A percentile compares a stretch with the other conserved stretches of the same genome.
Conservation (phyloP, 2,329 filamentous ascomycete species). For the Akanthomyces dipterigenus region DNA sequence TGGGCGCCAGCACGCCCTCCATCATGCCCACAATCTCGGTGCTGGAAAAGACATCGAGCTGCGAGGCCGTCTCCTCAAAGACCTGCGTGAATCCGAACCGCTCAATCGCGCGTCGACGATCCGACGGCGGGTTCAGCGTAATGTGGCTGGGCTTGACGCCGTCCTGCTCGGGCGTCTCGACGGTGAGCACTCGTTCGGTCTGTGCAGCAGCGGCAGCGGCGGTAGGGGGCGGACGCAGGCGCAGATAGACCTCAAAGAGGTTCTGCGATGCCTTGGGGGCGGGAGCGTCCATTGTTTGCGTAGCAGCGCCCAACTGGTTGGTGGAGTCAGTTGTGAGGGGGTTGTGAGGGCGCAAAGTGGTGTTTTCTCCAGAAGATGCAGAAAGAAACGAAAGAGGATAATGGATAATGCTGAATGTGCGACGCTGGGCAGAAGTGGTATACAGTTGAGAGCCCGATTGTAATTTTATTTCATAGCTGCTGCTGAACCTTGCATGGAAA, state of each 20-base stretch:
- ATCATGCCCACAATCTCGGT: conserved; percentile 69
- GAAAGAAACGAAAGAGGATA: background rate
- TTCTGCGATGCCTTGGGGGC: conserved; percentile 35
- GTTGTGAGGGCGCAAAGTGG: background rate
- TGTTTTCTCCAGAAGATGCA: background rate
- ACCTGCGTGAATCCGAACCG: conserved; percentile 92
- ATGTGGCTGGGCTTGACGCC: conserved; percentile 57
- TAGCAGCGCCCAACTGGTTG: background rate
- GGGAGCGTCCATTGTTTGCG: conserved; percentile 30
- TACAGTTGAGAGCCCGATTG: background rate
- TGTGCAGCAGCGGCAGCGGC: conserved; percentile 28
- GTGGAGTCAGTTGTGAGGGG: too few species aligned
- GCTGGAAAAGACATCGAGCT: conserved; percentile 80
- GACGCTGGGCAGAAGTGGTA: background rate
- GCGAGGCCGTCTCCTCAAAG: conserved; percentile 78
- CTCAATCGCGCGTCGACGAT: conserved; percentile 82
- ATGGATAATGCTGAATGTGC: background rate
- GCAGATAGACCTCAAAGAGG: conserved; percentile 88
- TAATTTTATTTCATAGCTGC: conserved; percentile 1
- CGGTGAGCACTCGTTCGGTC: conserved; percentile 67
- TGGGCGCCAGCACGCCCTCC: conserved; percentile 69
- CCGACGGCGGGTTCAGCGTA: conserved; percentile 72
- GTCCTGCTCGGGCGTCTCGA: conserved; percentile 52
- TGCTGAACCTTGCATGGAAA: background rate
- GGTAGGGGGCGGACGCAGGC: conserved; percentile 61